Conservation (phyloP, 2,329 filamentous ascomycete genomes). For the Penicillium decumbens region DNA sequence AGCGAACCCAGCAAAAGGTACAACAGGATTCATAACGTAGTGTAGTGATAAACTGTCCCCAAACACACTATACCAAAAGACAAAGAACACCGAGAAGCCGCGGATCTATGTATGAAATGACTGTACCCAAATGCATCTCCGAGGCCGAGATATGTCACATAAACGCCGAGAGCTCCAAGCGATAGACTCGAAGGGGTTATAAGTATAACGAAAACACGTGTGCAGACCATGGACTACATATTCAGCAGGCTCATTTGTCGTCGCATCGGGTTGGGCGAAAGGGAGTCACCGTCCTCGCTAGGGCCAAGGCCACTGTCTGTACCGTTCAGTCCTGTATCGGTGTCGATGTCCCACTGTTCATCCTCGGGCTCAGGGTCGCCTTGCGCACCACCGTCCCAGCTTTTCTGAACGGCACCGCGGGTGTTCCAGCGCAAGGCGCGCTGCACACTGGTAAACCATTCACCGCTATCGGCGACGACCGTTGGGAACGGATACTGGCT, state of each 20-base stretch:
- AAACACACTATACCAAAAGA: neutral
- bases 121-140: constrained; percentile 2
- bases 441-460: constrained; percentile 96
- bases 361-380: constrained; percentile 45
- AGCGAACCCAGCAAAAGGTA: neutral
- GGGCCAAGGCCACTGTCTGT: constrained; percentile 48
- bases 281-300: constrained; percentile 62
- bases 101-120: constrained; percentile 12
- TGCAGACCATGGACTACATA: constrained; percentile 41
- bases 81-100: constrained; percentile 3
- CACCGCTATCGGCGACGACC: constrained; percentile 78
- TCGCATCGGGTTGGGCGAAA: constrained; percentile 60
- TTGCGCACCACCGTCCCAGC: constrained; percentile 55
- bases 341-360: constrained; percentile 89
- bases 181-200: constrained; percentile 1
- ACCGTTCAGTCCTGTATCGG: constrained; percentile 53
- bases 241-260: constrained; percentile 70
- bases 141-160: constrained; percentile 5
- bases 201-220: neutral
- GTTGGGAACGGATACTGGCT: constrained; percentile 97
- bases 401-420: constrained; percentile 85
- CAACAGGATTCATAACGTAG: constrained; percentile 1
- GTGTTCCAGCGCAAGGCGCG: constrained; percentile 94
- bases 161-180: constrained; percentile 4
- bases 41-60: constrained; percentile 13